Conservation (phyloP, 2,329 filamentous ascomycete species). For the Aulographum hederae region DNA sequence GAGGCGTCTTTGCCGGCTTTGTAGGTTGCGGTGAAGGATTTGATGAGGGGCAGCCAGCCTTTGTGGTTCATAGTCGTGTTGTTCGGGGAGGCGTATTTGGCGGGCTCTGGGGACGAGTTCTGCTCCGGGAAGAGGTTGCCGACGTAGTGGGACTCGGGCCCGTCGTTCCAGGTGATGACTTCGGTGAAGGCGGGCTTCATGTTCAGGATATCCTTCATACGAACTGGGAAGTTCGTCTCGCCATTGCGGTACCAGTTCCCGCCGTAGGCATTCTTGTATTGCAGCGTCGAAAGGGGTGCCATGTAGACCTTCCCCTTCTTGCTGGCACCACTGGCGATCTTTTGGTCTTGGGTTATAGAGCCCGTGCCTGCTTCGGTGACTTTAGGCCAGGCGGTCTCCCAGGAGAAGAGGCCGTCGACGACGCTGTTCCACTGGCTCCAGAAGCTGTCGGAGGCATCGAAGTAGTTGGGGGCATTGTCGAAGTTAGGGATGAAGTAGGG, state of each 20-base stretch:
- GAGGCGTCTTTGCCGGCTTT: slow-evolving; percentile 8
- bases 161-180: slow-evolving; percentile 19
- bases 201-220: slow-evolving; percentile 18
- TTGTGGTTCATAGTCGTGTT: slow-evolving; percentile 12
- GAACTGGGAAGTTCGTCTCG: slow-evolving; percentile 16
- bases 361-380: slow-evolving; percentile 8
- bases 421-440: slow-evolving; percentile 14
- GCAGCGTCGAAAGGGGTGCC: slow-evolving; percentile 14
- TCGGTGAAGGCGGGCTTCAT: slow-evolving; percentile 16
- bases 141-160: slow-evolving; percentile 20
- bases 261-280: slow-evolving; percentile 16
- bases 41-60: slow-evolving; percentile 17
- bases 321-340: slow-evolving; percentile 9
- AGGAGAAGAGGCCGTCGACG: slow-evolving; percentile 19
- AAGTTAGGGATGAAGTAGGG: slow-evolving; percentile 17
- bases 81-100: slow-evolving; percentile 13
- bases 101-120: slow-evolving; percentile 7
- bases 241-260: slow-evolving; percentile 15
- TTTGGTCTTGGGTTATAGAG: slow-evolving; percentile 11
- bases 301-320: slow-evolving; percentile 16
- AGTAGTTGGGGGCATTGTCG: slow-evolving; percentile 12
- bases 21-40: slow-evolving; percentile 18
- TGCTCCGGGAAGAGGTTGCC: slow-evolving; percentile 16
- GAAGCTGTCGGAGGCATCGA: slow-evolving; percentile 11
- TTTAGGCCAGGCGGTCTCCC: slow-evolving; percentile 19